phyloP scores from a whole-genome alignment of 2,329 filamentous ascomycete species.

The Sclerotinia trifoliorum region DNA sequence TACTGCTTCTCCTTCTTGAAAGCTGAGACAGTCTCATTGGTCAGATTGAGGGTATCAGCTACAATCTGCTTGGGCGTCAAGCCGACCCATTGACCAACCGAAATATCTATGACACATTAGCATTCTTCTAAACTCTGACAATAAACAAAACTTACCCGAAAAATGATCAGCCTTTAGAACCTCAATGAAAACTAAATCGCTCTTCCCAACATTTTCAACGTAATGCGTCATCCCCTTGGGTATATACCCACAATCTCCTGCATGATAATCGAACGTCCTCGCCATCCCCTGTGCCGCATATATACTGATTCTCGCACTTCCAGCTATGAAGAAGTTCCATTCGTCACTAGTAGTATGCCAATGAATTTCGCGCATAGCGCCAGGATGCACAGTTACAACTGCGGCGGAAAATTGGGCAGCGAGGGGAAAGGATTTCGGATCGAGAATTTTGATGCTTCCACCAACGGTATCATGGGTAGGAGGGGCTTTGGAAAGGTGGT shows the following conservation, averaged over 20 bases:
- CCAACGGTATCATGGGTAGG: slow-evolving; percentile 72
- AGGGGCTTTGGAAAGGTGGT: slow-evolving; percentile 57
- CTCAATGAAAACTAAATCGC: slow-evolving; percentile 73
- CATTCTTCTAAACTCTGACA: neutral
- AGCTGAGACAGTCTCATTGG: slow-evolving; percentile 42
- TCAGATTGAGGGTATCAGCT: slow-evolving; percentile 52
- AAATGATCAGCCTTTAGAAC: slow-evolving; percentile 72
- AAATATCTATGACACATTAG: slow-evolving; percentile 41
- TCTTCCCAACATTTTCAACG: slow-evolving; percentile 77
- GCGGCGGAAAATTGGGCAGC: slow-evolving; percentile 72
- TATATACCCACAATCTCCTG: slow-evolving; percentile 75
- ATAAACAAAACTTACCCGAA: slow-evolving; percentile 30
- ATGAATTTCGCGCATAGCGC: slow-evolving; percentile 50
- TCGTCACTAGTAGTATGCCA: slow-evolving; percentile 80
- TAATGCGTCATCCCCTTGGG: slow-evolving; percentile 78
- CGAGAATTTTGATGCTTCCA: slow-evolving; percentile 70
- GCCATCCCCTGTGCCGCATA: slow-evolving; percentile 69
- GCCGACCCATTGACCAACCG: slow-evolving; percentile 49
- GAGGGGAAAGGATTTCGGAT: slow-evolving; percentile 73
- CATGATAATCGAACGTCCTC: slow-evolving; percentile 72
- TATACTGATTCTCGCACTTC: slow-evolving; percentile 70
- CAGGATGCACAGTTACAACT: slow-evolving; percentile 66
- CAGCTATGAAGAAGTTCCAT: slow-evolving; percentile 76
- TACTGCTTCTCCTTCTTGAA: slow-evolving; percentile 49
- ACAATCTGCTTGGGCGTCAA: slow-evolving; percentile 57